Evolutionary conservation across 371 early-diverging fungal species (phyloP).

Genomic region (Rhizopus sp.): DNA sequence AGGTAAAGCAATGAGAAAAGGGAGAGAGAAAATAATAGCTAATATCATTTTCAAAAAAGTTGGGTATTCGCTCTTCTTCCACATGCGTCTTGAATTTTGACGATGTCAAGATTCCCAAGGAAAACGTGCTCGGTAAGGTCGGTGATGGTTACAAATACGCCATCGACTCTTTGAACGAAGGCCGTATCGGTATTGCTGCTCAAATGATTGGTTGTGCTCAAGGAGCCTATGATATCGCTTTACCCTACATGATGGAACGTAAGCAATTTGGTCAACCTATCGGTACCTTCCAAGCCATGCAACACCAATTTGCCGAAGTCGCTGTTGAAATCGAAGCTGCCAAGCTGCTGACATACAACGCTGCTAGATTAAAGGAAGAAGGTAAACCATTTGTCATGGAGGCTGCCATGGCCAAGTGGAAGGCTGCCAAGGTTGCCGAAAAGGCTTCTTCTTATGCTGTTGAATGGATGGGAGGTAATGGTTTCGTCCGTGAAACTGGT

Average conservation of each 20-base stretch:
- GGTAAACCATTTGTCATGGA: constrained; percentile 89
- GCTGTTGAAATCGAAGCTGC: constrained; percentile 97
- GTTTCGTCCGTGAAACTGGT: constrained; percentile 78
- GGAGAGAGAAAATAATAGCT: not conserved
- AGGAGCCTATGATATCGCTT: constrained; percentile 88
- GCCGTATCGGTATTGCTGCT: constrained; percentile 97
- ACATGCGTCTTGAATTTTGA: constrained; percentile 96
- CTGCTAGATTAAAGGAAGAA: constrained; percentile 94
- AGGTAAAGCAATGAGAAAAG: constrained; percentile 49
- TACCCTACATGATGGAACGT: constrained; percentile 90
- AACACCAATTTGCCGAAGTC: constrained; percentile 95
- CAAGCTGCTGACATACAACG: constrained; percentile 95
- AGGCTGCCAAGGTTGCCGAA: constrained; percentile 94
- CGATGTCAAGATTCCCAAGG: constrained; percentile 86
- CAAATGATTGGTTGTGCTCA: constrained; percentile 95
- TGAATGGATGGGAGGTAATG: constrained; percentile 98
- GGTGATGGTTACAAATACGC: constrained; percentile 99
- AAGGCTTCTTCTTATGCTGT: constrained; percentile 86
- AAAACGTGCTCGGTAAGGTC: constrained; percentile 89
- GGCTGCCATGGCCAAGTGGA: constrained; percentile 98
- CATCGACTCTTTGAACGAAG: constrained; percentile 98
- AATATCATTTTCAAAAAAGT: constrained; percentile 53
- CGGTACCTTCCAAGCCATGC: constrained; percentile 96
- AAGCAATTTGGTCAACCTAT: constrained; percentile 92
- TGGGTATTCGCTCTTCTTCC: constrained; percentile 96